Percentiles rank a stretch among this genome's conserved stretches.
phyloP scores from a whole-genome alignment of 2,329 filamentous ascomycete species.

The Dryadomyces quercivorus region DNA sequence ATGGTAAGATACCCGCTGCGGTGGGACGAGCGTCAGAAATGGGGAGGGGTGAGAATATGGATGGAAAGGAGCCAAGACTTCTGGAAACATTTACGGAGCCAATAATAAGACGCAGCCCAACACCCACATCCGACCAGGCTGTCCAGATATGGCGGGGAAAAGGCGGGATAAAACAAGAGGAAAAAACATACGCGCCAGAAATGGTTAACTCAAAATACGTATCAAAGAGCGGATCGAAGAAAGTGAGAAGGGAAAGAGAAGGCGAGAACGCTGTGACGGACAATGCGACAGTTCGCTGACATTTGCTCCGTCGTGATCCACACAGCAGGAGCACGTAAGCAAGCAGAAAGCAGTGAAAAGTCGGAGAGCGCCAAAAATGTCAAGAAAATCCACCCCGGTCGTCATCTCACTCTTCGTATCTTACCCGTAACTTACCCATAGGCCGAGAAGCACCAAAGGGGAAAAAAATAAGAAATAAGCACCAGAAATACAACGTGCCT shows the following conservation, averaged over 20 bases:
- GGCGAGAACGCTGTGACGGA: background rate
- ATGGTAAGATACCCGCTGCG: too few relatives aligned
- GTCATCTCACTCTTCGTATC: too few relatives aligned
- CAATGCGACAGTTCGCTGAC: background rate
- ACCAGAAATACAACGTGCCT: background rate
- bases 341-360: too few relatives aligned
- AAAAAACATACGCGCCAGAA: background rate
- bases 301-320: too few relatives aligned
- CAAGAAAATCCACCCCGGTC: too few relatives aligned
- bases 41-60: background rate
- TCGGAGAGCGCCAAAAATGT: too few relatives aligned
- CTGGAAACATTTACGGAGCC: background rate
- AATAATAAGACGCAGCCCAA: background rate
- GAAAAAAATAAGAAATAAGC: background rate
- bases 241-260: background rate
- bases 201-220: too few relatives aligned
- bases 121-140: background rate
- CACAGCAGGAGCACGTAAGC: too few relatives aligned
- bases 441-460: background rate
- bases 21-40: background rate
- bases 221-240: background rate
- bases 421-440: too few relatives aligned
- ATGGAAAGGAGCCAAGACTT: background rate
- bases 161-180: background rate
- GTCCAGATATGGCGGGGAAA: background rate